Evolutionary conservation across 345 rosid genomes (phyloP), one percentile per base, ranked within the genome.

Genomic region (Dovyalis caffra): DNA sequence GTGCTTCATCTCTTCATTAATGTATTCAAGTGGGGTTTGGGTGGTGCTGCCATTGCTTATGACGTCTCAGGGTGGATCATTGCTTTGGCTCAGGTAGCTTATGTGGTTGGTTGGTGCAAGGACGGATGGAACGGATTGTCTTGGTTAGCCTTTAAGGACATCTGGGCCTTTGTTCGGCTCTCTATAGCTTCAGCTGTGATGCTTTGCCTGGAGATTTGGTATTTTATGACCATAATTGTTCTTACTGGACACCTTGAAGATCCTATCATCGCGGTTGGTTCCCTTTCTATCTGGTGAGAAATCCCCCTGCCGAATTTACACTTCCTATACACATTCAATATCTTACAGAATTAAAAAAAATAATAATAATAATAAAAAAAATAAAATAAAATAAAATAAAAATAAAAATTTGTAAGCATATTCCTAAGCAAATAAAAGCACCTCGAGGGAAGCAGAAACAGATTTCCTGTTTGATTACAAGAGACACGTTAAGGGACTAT

Each of bases 131-230:
- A 63, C 3, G 98, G 96, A 6, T 72, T 93, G 62, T 93, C 99
- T 6, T 90, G 92, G 97, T 85, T 87, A 74, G 99, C 98, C 21
- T 93, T 91, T 45, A 84, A 87, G 81, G 97, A 93, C 64, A 71
- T 93, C 5, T 89, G 91, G 96, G 94, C 88, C 2, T 95, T 95
- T 78, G 82, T 87, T 65, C 87, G 79, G 63, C 88, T 95, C 38
- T 92, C 96, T n/a, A 61, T 89, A 23, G 98, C 99, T 51, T 95
- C 99, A n/a, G 99, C 98, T 47, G 87, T 95, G 6, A 93, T 93
- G 98, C 85, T 95, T 77, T 95, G 96, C 75, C 78, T 95, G n/a
- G 98, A 95, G 90, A 90, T 95, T 85, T 95, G 98, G 99, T 95
- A 95, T 77, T 90, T 91, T 72, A 95, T 95, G 98, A 86, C 91